Conservation (phyloP, 352 stramenopile genomes). For the Pythium dissotocum region DNA sequence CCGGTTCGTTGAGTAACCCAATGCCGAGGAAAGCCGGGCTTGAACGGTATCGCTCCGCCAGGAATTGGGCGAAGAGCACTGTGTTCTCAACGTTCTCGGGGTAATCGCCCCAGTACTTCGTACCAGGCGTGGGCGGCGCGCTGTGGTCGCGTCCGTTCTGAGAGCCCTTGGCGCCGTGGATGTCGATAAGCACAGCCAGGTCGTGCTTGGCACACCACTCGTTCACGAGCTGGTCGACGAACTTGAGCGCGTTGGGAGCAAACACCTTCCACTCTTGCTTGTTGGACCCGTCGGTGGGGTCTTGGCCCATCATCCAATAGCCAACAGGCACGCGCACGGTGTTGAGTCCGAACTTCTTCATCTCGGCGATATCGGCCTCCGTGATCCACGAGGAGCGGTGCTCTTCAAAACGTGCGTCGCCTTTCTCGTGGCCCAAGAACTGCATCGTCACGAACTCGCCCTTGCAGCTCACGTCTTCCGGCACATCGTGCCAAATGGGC, state of each 20-base stretch:
- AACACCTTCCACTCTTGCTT: constrained; percentile 50
- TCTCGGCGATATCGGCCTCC: constrained; percentile 64
- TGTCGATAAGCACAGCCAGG: constrained; percentile 73
- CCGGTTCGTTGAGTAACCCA: constrained; percentile 79
- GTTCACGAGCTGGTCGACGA: constrained; percentile 81
- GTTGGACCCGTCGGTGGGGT: constrained; percentile 47
- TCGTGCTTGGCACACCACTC: constrained; percentile 66
- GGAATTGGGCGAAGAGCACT: constrained; percentile 51
- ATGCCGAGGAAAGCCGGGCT: constrained; percentile 62
- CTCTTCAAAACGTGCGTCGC: constrained; percentile 61
- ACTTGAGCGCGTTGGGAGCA: constrained; percentile 43
- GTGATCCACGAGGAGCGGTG: constrained; percentile 83
- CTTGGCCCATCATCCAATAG: constrained; percentile 70
- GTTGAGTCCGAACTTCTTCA: constrained; percentile 65
- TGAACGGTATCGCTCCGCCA: constrained; percentile 46
- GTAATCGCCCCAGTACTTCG: constrained; percentile 51
- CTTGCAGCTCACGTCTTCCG: constrained; percentile 43
- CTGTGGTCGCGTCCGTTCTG: constrained; percentile 85
- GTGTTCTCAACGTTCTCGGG: constrained; percentile 74
- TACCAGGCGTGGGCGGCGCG: constrained; percentile 34
- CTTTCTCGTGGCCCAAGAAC: constrained; percentile 45
- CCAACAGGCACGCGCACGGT: constrained; percentile 79
- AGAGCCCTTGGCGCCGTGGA: constrained; percentile 76
- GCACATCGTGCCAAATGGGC: constrained; percentile 81
- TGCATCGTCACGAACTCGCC: constrained; percentile 61